These are phyloP conservation scores for Dillenia suffruticosa DNA, from an alignment of 164 flowering plant genomes.

Conservation along the genomic window DNA sequence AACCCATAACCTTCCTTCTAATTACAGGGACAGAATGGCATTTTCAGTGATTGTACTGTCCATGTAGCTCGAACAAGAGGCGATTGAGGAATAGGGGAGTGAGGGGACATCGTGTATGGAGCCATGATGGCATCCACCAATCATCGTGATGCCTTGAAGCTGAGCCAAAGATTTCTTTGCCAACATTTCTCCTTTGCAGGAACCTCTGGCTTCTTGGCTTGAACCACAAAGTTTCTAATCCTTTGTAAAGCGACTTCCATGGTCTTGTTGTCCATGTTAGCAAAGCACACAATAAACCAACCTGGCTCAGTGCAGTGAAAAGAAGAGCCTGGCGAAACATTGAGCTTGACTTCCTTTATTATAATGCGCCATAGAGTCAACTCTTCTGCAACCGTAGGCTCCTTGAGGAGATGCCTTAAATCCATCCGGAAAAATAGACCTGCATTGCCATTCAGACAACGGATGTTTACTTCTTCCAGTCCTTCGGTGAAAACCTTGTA, in stretches of 20 bases:
- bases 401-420: slow-evolving; percentile 46
- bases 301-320: slow-evolving; percentile 87
- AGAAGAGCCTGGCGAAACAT: slow-evolving; percentile 86
- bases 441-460: slow-evolving; percentile 58
- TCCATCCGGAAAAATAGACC: slow-evolving; percentile 92
- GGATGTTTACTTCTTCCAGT: slow-evolving; percentile 41
- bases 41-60: background rate
- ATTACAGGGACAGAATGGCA: background rate
- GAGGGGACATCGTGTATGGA: slow-evolving; percentile 37
- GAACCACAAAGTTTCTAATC: slow-evolving; percentile 37
- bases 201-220: slow-evolving; percentile 17
- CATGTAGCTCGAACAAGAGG: slow-evolving; percentile 52
- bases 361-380: slow-evolving; percentile 60
- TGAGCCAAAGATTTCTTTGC: slow-evolving; percentile 38
- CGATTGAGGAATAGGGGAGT: slow-evolving; percentile 47
- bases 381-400: slow-evolving; percentile 59
- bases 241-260: slow-evolving; percentile 46
- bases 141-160: slow-evolving; percentile 27
- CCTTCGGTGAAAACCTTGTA: slow-evolving; percentile 23
- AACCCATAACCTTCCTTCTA: background rate
- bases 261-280: slow-evolving; percentile 68
- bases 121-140: slow-evolving; percentile 29
- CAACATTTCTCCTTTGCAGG: slow-evolving; percentile 26
- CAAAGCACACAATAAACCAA: slow-evolving; percentile 83
- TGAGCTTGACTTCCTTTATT: slow-evolving; percentile 68